A percentile compares a stretch with the other conserved stretches of the same genome.
Evolutionary conservation across 2,329 filamentous ascomycete genomes (phyloP).

Genomic region (Pestalotiopsis sp.): DNA sequence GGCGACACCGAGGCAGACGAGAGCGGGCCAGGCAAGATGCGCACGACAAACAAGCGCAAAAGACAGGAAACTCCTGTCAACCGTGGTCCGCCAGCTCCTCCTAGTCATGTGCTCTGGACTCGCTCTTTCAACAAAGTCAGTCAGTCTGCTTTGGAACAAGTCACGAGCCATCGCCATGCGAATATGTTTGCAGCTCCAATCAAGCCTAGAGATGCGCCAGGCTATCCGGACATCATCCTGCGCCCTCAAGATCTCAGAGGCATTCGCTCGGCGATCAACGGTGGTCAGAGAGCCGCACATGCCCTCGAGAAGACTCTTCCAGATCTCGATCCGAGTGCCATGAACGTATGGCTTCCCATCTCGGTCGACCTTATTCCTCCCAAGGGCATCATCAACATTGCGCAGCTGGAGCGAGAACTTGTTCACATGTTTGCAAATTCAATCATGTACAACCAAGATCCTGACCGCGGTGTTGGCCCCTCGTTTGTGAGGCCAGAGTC

Average conservation of each 20-base stretch:
- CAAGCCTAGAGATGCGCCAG: constrained; percentile 74
- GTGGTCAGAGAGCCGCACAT: constrained; percentile 67
- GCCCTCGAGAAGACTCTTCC: constrained; percentile 64
- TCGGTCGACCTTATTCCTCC: constrained; percentile 81
- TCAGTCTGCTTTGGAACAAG: constrained; percentile 73
- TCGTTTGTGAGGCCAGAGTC: constrained; percentile 55
- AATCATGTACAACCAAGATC: constrained; percentile 96
- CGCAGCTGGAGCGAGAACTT: constrained; percentile 89
- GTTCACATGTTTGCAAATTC: constrained; percentile 98
- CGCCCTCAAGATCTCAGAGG: constrained; percentile 78
- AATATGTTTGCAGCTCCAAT: constrained; percentile 80
- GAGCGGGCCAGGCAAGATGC: constrained; percentile 42
- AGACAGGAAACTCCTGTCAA: constrained; percentile 53
- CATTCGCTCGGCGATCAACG: constrained; percentile 74
- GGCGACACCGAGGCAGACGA: constrained; percentile 61
- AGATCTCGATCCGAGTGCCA: constrained; percentile 58
- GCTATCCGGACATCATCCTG: constrained; percentile 74
- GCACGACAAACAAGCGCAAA: constrained; percentile 55
- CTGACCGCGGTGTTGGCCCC: constrained; percentile 68
- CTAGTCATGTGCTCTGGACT: constrained; percentile 73
- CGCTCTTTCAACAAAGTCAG: constrained; percentile 76
- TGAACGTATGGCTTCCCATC: constrained; percentile 66
- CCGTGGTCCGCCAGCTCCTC: constrained; percentile 53
- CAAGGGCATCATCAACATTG: constrained; percentile 87
- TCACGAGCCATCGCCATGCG: constrained; percentile 75